Conservation (phyloP, 2,329 filamentous ascomycete species). For the Arthrobotrys sphaeroides region DNA sequence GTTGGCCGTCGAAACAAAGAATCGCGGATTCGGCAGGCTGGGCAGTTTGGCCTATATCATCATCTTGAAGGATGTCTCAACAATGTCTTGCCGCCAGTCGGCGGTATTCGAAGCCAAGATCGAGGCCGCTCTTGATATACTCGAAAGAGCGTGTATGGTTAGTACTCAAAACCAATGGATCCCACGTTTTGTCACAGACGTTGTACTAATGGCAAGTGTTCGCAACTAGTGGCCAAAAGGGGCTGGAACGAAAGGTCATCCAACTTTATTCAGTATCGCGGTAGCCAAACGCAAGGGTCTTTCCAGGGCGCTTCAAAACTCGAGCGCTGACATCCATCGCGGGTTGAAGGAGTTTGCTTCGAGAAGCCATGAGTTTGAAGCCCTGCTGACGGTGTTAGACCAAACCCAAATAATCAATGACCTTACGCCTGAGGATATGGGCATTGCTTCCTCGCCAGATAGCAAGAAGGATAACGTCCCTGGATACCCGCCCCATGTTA, state of each 20-base stretch:
- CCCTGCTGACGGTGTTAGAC: constrained; percentile 21
- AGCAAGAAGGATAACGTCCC: constrained; percentile 35
- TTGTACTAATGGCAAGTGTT: background rate
- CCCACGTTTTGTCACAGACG: background rate
- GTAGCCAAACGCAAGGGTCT: background rate
- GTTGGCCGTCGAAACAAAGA: constrained; percentile 29
- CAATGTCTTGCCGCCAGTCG: constrained; percentile 26
- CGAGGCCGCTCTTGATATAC: constrained; percentile 2
- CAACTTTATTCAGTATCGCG: constrained; percentile 1
- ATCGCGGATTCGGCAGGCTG: constrained; percentile 34
- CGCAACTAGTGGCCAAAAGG: constrained; percentile 26
- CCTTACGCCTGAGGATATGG: constrained; percentile 43
- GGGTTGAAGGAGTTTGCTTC: constrained; percentile 24
- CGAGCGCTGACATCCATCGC: background rate
- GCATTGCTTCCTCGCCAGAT: background rate
- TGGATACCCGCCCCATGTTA: constrained; percentile 37
- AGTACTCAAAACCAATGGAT: background rate
- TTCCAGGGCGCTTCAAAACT: background rate
- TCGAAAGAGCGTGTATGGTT: constrained; percentile 43
- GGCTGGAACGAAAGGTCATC: background rate
- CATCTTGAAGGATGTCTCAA: constrained; percentile 19
- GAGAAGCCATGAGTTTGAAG: constrained; percentile 20
- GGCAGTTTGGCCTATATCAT: constrained; percentile 13
- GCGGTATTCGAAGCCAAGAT: constrained; percentile 24
- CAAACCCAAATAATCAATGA: constrained; percentile 28